Conservation (phyloP, 192 early-diverging fungal genomes). For the Linnemannia zychae region DNA sequence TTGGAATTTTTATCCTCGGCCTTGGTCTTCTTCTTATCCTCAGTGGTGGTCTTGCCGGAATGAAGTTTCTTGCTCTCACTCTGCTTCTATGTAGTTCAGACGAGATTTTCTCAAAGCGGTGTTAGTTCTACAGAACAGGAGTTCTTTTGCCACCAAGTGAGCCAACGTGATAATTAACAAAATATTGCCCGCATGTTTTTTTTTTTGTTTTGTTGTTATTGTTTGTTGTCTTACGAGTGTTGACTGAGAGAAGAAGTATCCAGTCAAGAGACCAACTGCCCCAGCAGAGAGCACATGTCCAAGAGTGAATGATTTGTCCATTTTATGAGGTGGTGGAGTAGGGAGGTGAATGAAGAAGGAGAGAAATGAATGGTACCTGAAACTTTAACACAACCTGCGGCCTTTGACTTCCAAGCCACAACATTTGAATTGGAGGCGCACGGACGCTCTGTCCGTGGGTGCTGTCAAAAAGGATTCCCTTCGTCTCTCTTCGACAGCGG, state of each 20-base stretch:
- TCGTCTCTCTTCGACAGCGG: not conserved
- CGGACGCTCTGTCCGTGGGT: not conserved
- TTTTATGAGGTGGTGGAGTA: not conserved
- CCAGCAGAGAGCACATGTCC: constrained; percentile 47
- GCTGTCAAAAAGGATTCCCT: not conserved
- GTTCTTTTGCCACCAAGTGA: not conserved
- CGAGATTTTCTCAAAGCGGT: not conserved
- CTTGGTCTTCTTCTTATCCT: constrained; percentile 20
- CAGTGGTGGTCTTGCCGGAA: not conserved
- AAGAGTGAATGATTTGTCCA: constrained; percentile 55
- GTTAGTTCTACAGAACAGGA: not conserved
- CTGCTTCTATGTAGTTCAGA: not conserved
- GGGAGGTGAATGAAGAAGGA: not conserved
- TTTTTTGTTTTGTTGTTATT: not conserved
- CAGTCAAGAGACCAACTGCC: constrained; percentile 44
- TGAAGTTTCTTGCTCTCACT: not conserved
- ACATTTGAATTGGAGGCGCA: not conserved
- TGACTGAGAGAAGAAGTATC: constrained; percentile 31
- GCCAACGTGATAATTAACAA: too few relatives aligned
- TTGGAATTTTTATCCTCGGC: not conserved
- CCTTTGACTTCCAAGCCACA: not conserved
- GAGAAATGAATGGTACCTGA: not conserved
- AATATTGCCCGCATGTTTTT: not conserved
- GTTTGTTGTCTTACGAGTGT: constrained; percentile 14
- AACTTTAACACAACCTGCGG: not conserved